Evolutionary conservation across 768 basidiomycete species (phyloP).

Genomic region (Infundibulicybe gibba): DNA sequence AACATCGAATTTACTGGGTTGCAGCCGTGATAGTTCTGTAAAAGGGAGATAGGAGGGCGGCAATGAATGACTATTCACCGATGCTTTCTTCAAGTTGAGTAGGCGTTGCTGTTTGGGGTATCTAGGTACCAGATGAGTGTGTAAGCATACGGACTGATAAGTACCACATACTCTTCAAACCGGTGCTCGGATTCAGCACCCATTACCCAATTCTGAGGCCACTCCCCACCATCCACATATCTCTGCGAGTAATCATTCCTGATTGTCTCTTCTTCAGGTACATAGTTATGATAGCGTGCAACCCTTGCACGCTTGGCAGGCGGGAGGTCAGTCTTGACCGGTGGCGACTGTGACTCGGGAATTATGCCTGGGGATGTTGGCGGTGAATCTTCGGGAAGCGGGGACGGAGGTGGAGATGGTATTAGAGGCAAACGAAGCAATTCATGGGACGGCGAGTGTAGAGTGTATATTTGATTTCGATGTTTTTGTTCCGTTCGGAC

Average conservation of each 20-base stretch:
- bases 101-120: slow-evolving; percentile 93
- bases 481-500: slow-evolving; percentile 57
- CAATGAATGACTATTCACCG: slow-evolving; percentile 66
- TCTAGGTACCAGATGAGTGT: slow-evolving; percentile 35
- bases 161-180: slow-evolving; percentile 84
- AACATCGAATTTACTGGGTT: slow-evolving; percentile 80
- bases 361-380: slow-evolving; percentile 36
- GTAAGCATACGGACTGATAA: neutral
- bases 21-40: slow-evolving; percentile 50
- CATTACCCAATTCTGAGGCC: slow-evolving; percentile 92
- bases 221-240: slow-evolving; percentile 88
- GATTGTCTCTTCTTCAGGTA: slow-evolving; percentile 94
- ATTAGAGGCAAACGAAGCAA: slow-evolving; percentile 57
- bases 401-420: slow-evolving; percentile 52
- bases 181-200: slow-evolving; percentile 85
- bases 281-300: slow-evolving; percentile 73
- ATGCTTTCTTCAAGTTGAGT: slow-evolving; percentile 75
- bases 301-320: slow-evolving; percentile 74
- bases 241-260: slow-evolving; percentile 91
- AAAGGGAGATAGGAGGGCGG: slow-evolving; percentile 72
- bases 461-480: slow-evolving; percentile 42
- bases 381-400: slow-evolving; percentile 42
- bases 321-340: slow-evolving; percentile 37
- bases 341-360: slow-evolving; percentile 24
- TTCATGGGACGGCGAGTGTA: slow-evolving; percentile 53